Evolutionary conservation across 306 rosid species (phyloP).

Genomic region (Mucuna pruriens): DNA sequence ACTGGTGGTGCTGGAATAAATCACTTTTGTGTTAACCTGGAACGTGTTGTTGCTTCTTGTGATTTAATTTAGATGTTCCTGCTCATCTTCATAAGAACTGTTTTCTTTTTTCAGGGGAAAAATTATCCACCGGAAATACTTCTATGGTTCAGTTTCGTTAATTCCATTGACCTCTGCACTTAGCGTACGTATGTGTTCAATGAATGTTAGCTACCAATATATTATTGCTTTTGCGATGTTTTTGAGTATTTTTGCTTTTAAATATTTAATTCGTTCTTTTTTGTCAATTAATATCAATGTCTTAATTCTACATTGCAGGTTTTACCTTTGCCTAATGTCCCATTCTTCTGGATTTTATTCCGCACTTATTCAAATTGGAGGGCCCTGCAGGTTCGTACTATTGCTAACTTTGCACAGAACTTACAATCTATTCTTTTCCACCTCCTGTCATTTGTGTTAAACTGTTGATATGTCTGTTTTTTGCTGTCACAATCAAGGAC

Average conservation of each 20-base stretch:
- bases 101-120: constrained; percentile 69
- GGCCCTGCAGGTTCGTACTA: constrained; percentile 69
- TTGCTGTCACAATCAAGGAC: constrained; percentile 1
- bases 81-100: constrained; percentile 32
- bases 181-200: constrained; percentile 67
- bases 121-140: constrained; percentile 72
- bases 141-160: constrained; percentile 72
- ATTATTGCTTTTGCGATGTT: not conserved
- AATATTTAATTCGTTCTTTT: constrained; percentile 7
- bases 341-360: constrained; percentile 85
- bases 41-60: constrained; percentile 24
- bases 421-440: constrained; percentile 21
- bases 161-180: constrained; percentile 81
- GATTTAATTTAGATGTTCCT: constrained; percentile 26
- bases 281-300: constrained; percentile 18
- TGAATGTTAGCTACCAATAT: constrained; percentile 1
- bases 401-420: constrained; percentile 17
- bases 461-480: constrained; percentile 20
- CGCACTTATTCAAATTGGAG: constrained; percentile 96
- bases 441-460: constrained; percentile 3
- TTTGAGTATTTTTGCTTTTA: constrained; percentile 19
- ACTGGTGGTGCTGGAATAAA: not conserved
- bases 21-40: not conserved
- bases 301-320: constrained; percentile 59
- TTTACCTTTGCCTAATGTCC: constrained; percentile 88